Evolutionary conservation across 805 yeast genomes (phyloP).

Genomic region (Barnettozyma botsteinii): DNA sequence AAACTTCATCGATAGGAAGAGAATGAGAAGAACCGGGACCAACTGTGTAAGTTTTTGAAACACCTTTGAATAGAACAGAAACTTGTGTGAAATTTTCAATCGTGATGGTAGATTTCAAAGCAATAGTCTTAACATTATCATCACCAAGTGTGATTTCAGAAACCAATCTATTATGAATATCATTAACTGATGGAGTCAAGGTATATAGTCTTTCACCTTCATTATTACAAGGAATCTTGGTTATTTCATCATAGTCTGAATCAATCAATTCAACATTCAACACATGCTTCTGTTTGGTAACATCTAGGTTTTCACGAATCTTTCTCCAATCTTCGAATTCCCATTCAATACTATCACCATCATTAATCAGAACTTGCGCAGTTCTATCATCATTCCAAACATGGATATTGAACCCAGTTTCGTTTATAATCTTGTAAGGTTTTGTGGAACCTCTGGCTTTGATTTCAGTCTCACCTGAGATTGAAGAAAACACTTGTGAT

Average conservation of each 20-base stretch:
- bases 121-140: conserved; percentile 73
- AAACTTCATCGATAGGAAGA: conserved; percentile 68
- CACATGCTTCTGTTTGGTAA: conserved; percentile 53
- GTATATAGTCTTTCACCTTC: conserved; percentile 81
- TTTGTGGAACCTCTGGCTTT: conserved; percentile 71
- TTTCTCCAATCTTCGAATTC: conserved; percentile 92
- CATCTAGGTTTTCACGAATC: conserved; percentile 72
- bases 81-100: conserved; percentile 62
- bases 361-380: conserved; percentile 30
- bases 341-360: conserved; percentile 64
- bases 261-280: conserved; percentile 59
- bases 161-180: conserved; percentile 66
- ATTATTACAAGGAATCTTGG: conserved; percentile 58
- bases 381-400: conserved; percentile 65
- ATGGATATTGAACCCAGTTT: conserved; percentile 77
- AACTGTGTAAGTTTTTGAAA: conserved; percentile 33
- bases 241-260: conserved; percentile 48
- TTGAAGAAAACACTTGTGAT: conserved; percentile 57
- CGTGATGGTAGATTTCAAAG: conserved; percentile 69
- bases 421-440: conserved; percentile 76
- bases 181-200: conserved; percentile 53
- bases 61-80: conserved; percentile 32
- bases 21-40: conserved; percentile 55
- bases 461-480: conserved; percentile 47
- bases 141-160: conserved; percentile 65